These are phyloP conservation scores for Talaromyces sp. DNA, from an alignment of 2,329 filamentous ascomycete species.

Conservation along the genomic window DNA sequence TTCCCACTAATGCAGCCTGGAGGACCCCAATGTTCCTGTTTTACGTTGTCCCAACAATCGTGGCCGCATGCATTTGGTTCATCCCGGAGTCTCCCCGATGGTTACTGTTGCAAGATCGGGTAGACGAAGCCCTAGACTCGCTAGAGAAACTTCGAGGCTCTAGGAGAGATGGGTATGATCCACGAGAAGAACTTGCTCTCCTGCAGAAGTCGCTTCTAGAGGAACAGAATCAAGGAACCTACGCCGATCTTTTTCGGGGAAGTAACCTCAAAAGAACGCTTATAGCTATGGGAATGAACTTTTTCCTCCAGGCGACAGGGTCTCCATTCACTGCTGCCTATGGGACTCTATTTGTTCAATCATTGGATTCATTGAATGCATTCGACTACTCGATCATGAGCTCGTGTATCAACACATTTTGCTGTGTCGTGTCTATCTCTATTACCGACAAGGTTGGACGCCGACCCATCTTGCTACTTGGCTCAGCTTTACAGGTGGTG, in stretches of 20 bases:
- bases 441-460: constrained; percentile 11
- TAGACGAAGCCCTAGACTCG: constrained; percentile 30
- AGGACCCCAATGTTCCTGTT: constrained; percentile 21
- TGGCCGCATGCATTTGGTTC: constrained; percentile 21
- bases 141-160: constrained; percentile 32
- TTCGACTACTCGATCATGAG: constrained; percentile 49
- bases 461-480: constrained; percentile 20
- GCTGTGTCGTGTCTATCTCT: constrained; percentile 12
- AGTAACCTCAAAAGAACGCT: constrained; percentile 11
- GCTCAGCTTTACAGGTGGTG: constrained; percentile 23
- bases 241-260: constrained; percentile 10
- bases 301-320: constrained; percentile 11
- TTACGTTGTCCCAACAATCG: constrained; percentile 20
- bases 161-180: constrained; percentile 2
- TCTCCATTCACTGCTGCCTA: constrained; percentile 13
- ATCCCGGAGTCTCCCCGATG: constrained; percentile 26
- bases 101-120: constrained; percentile 20
- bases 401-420: constrained; percentile 17
- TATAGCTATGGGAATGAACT: constrained; percentile 12
- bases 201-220: constrained; percentile 8
- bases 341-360: constrained; percentile 9
- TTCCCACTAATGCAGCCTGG: constrained; percentile 28
- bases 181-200: constrained; percentile 4
- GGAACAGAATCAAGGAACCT: constrained; percentile 11
- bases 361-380: constrained; percentile 10